Percentiles rank a stretch among this genome's conserved stretches.
Evolutionary conservation across 2,329 filamentous ascomycete genomes (phyloP).

Genomic region (Xylaria sp.): DNA sequence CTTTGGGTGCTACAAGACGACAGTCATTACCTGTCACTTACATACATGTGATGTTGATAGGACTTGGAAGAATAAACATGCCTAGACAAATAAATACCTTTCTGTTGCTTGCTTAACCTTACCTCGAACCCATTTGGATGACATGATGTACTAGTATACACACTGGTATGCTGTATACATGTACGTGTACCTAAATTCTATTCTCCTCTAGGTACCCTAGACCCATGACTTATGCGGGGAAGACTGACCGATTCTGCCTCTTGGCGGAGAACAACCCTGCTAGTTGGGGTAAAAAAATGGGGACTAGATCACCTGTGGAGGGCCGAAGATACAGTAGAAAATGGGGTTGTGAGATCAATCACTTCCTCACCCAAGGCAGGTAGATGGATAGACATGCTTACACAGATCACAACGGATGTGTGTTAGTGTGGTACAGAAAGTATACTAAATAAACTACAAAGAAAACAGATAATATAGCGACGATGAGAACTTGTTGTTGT

Average conservation of each 20-base stretch:
- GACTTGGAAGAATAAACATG: not conserved
- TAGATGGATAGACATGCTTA: not conserved
- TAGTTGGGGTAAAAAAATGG: slow-evolving; percentile 17
- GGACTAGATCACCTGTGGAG: not conserved
- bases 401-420: not conserved
- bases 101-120: not conserved
- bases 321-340: not conserved
- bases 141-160: too few relatives aligned
- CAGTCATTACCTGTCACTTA: too few relatives aligned
- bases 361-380: not conserved
- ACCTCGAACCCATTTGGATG: too few relatives aligned
- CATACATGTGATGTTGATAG: not conserved
- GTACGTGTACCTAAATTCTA: not conserved
- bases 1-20: not conserved
- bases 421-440: not conserved
- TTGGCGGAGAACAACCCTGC: slow-evolving; percentile 4
- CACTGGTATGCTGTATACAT: too few relatives aligned
- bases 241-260: slow-evolving; percentile 13
- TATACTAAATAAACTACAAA: not conserved
- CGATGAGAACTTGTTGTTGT: not conserved
- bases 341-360: slow-evolving; percentile 10
- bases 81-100: not conserved
- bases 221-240: slow-evolving; percentile 23
- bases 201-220: not conserved
- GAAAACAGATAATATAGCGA: not conserved